Evolutionary conservation across 257 asterid genomes (phyloP), one percentile per base, ranked within the genome.

Genomic region (Cynanchum wilfordii): DNA sequence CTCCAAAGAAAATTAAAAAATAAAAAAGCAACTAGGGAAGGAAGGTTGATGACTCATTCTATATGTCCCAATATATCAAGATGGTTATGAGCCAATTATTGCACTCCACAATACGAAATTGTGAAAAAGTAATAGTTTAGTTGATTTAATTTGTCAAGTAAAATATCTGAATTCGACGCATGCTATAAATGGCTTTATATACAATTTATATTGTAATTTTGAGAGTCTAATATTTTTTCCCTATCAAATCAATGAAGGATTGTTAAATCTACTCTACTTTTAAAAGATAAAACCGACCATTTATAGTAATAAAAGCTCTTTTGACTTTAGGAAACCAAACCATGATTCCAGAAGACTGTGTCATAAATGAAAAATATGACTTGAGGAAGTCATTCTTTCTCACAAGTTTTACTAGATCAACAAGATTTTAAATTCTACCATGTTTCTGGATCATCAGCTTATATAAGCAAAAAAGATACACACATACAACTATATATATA

Each of bases 271-370:
- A 0, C 17, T 45, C 51, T 13, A 12, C 22, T 15, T 50, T 16
- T 20, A 19, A 11, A 27, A 20, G 10, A 42, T 42, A 42, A 42
- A 7, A 50, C 29, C 63, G 45, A n/a, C 72, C 20, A 1, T 22
- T 38, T 65, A 27, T 38, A 24, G 52, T 36, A 55, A 27, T 25
- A 29, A 67, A 40, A 27, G 47, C 6, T 17, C 60, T 40, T 1
- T 42, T 66, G 73, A 74, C 78, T 74, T 66, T 27, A 24, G 66
- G 49, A 16, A 9, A 24, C 8, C 55, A 15, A 42, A 44, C 30
- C 25, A 66, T 58, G 59, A 66, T 40, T 52, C 58, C 10, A 1
- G 30, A 74, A 49, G 57, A 15, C 29, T 8, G 63, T 25, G 8
- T 20, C 68, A 60, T 29, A 27, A 27, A 59, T 27, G 45, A 33